These are phyloP conservation scores for Thelonectria rubi DNA, from an alignment of 2,329 filamentous ascomycete species.

Conservation along the genomic window DNA sequence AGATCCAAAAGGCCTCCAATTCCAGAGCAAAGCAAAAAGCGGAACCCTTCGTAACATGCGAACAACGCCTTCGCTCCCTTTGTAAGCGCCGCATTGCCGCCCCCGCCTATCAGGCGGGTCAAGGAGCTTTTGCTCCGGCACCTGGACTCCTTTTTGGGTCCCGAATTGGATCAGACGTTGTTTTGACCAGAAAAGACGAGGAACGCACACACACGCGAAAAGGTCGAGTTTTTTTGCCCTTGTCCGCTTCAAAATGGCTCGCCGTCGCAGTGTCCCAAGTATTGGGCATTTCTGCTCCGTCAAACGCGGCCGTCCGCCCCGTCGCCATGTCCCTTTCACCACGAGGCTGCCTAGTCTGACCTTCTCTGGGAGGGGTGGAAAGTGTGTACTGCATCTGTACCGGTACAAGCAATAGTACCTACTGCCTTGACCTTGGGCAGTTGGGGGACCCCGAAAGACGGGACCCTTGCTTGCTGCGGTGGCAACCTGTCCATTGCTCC, in stretches of 20 bases:
- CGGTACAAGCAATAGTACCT: background rate
- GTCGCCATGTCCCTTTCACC: constrained; percentile 40
- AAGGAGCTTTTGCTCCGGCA: constrained; percentile 50
- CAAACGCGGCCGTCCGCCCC: constrained; percentile 31
- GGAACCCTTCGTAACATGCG: constrained; percentile 21
- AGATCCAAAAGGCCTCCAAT: background rate
- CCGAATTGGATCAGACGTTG: constrained; percentile 41
- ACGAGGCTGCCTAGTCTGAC: constrained; percentile 33
- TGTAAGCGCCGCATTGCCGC: constrained; percentile 45
- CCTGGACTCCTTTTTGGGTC: constrained; percentile 31
- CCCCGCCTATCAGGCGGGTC: constrained; percentile 44
- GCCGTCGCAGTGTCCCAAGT: constrained; percentile 33
- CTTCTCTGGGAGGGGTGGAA: background rate
- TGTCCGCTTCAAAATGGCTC: constrained; percentile 46
- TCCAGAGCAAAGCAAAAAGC: constrained; percentile 28
- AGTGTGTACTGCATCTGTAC: background rate
- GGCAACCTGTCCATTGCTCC: constrained; percentile 33
- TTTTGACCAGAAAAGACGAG: constrained; percentile 36
- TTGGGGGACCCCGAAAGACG: background rate
- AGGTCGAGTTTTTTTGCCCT: constrained; percentile 35
- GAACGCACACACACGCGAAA: constrained; percentile 37
- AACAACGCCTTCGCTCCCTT: constrained; percentile 28
- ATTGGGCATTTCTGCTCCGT: constrained; percentile 14
- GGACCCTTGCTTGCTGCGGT: constrained; percentile 33
- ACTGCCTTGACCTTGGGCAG: too few species aligned